Percentiles rank a stretch among this genome's conserved stretches.
phyloP scores from a whole-genome alignment of 2,329 filamentous ascomycete species.

The Calonectria montana region DNA sequence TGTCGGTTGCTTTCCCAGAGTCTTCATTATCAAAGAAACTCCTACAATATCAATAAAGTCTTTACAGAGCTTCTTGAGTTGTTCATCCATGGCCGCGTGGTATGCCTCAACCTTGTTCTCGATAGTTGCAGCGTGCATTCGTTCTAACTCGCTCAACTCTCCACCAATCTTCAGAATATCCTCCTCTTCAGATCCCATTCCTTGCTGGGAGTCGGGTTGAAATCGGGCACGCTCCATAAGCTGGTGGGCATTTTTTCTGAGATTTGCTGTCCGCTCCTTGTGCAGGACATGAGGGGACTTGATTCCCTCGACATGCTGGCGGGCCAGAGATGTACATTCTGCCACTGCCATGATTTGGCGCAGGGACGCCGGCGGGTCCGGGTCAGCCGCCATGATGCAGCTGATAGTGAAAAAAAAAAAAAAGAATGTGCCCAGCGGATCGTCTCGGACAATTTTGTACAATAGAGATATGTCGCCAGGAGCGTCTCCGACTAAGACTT shows the following conservation, averaged over 20 bases:
- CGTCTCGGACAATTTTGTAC: background rate
- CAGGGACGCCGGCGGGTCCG: background rate
- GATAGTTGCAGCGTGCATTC: background rate
- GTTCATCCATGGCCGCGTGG: background rate
- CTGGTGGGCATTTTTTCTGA: background rate
- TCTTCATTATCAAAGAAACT: background rate
- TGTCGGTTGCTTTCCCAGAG: background rate
- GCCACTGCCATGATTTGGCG: background rate
- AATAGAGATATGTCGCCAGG: background rate
- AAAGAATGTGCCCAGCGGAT: background rate
- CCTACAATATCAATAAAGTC: background rate
- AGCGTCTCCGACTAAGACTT: background rate
- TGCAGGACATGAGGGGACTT: conserved; percentile 6
- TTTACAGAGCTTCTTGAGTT: background rate
- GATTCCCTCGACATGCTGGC: background rate
- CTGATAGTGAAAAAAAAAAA: background rate
- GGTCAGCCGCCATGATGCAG: background rate
- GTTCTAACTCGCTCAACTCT: background rate
- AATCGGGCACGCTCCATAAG: background rate
- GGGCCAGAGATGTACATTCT: background rate
- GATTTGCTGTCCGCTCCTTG: background rate
- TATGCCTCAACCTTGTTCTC: background rate
- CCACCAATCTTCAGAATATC: background rate
- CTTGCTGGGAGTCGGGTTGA: background rate
- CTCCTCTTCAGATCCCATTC: background rate